These are phyloP conservation scores for Tuber aestivum DNA, from an alignment of 495 filamentous ascomycete species.

Conservation along the genomic window DNA sequence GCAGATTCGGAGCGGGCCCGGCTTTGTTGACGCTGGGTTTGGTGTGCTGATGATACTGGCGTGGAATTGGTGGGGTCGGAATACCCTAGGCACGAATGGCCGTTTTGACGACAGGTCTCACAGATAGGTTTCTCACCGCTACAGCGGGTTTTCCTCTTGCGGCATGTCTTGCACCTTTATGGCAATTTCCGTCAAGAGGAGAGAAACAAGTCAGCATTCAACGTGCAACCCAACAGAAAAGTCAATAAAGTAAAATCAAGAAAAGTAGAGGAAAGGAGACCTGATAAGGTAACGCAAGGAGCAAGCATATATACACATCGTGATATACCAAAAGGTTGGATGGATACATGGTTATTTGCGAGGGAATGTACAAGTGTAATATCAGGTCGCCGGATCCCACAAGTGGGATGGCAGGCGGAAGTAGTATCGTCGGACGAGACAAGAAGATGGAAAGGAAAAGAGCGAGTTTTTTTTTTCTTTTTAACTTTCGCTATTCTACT, in stretches of 20 bases:
- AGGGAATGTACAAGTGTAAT: constrained; percentile 26
- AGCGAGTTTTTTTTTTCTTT: constrained; percentile 19
- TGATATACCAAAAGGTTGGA: constrained; percentile 1
- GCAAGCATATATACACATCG: constrained; percentile 8
- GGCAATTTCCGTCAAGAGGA: constrained; percentile 27
- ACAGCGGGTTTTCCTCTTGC: constrained; percentile 77
- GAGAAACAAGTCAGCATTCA: constrained; percentile 37
- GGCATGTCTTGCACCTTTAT: constrained; percentile 66
- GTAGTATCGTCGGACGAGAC: constrained; percentile 15
- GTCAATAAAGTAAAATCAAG: constrained; percentile 14
- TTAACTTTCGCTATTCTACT: constrained; percentile 16
- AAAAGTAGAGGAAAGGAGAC: constrained; percentile 12
- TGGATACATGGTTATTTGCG: constrained; percentile 20
- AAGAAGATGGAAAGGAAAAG: constrained; percentile 28
- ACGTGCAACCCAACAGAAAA: constrained; percentile 16
- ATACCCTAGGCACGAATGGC: constrained; percentile 66
- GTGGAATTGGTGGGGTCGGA: constrained; percentile 39
- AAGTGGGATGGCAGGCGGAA: constrained; percentile 14
- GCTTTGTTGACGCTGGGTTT: constrained; percentile 33
- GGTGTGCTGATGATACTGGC: constrained; percentile 23
- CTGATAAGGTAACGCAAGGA: constrained; percentile 11
- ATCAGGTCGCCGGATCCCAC: constrained; percentile 19
- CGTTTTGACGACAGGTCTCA: constrained; percentile 68
- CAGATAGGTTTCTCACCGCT: constrained; percentile 70
- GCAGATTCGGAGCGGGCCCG: constrained; percentile 34